These are phyloP conservation scores for Penicillium mononematosum DNA, from an alignment of 495 filamentous ascomycete genomes.

Conservation along the genomic window DNA sequence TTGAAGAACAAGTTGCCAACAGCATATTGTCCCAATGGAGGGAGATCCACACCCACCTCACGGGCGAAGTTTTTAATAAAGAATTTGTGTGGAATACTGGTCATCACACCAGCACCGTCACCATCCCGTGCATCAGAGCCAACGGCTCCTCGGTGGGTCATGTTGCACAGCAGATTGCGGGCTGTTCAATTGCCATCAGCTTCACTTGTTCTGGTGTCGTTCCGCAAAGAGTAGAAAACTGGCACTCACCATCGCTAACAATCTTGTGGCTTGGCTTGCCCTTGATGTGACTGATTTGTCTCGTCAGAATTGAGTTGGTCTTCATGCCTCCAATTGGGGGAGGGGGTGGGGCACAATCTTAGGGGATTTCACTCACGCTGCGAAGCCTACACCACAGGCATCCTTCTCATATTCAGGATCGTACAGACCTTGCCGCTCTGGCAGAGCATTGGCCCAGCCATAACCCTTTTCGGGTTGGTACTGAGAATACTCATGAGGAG, in stretches of 20 bases:
- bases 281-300: constrained; percentile 78
- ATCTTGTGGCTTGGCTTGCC: constrained; percentile 98
- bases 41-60: constrained; percentile 81
- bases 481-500: constrained; percentile 65
- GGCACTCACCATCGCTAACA: constrained; percentile 88
- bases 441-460: constrained; percentile 94
- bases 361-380: constrained; percentile 66
- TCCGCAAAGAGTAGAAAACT: neutral
- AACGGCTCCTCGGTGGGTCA: constrained; percentile 99
- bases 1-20: constrained; percentile 99
- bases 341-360: neutral
- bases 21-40: constrained; percentile 89
- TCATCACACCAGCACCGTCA: constrained; percentile 99
- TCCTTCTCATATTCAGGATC: constrained; percentile 97
- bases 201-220: neutral
- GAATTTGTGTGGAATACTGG: constrained; percentile 97
- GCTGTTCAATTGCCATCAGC: constrained; percentile 49
- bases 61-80: constrained; percentile 98
- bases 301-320: neutral
- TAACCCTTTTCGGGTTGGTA: constrained; percentile 84
- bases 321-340: constrained; percentile 9
- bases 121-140: constrained; percentile 97
- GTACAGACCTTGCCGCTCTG: constrained; percentile 97
- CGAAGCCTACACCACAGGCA: constrained; percentile 99
- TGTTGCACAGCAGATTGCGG: constrained; percentile 95